Base-by-base conservation (phyloP, 805 yeast species). In the Barnettozyma botsteinii region DNA sequence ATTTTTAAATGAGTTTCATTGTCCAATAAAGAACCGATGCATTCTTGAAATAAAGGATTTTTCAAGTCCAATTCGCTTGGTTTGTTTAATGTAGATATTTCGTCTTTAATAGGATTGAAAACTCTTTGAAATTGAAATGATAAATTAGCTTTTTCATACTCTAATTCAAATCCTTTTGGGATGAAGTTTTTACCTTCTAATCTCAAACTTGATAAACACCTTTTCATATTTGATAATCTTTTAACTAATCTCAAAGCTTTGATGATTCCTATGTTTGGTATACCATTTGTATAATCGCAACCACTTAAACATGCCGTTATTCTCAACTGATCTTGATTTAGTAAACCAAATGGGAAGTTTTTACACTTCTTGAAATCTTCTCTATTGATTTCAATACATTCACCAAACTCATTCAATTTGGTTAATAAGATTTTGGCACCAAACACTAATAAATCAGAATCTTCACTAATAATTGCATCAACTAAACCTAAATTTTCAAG, bases 251-350 rank as follows among this genome's bases (percentile, higher is more conserved):
- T 66, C 39, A 83, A 73, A 0, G 97, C 95, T 21, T 81, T 84
- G 33, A 78, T 75, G 9, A 88, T 68, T 0, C 98, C 99, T 13
- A 91, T 70, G 2, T 83, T 81, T 0, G 82, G 74, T 7, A 93
- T 67, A 0, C 99, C 98, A 40, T 77, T 77, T 0, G 96, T 85
- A 55, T 93, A 93, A 60, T 93, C 99, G 63, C 99, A 93, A 0
- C 99, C 99, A n/a, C 95, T 77, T 5, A 93, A 57, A 50, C 89
- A 81, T 2, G 96, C 98, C 62, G 86, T 75, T 31, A 79, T 67
- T 34, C 93, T 69, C 38, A 86, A 59, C 51, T 86, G 85, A 9
- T 72, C 74, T 21, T 65, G 72, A 17, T 70, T 58, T 49, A 81
- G 69, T 6, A 65, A 53, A 0, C 72, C 67, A 30, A 88, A 60